phyloP scores from a whole-genome alignment of 2,329 filamentous ascomycete genomes.

The Emydomyces testavorans region DNA sequence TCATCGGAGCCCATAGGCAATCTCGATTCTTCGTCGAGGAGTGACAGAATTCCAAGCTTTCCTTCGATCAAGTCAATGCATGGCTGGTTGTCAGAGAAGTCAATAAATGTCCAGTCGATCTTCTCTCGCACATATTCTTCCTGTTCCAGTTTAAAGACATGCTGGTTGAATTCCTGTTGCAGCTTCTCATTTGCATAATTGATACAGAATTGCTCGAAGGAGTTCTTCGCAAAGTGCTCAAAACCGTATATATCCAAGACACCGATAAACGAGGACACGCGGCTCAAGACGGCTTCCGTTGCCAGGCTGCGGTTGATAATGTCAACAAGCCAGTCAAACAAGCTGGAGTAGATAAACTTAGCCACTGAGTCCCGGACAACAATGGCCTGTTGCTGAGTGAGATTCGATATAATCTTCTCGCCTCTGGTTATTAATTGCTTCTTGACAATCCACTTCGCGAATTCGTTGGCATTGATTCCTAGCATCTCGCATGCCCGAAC shows the following conservation, averaged over 20 bases:
- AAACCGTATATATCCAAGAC: conserved; percentile 99
- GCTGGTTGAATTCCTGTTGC: conserved; percentile 97
- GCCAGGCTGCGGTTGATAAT: conserved; percentile 86
- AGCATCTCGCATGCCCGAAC: conserved; percentile 72
- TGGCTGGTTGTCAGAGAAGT: conserved; percentile 97
- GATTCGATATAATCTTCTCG: conserved; percentile 93
- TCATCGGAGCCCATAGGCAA: conserved; percentile 96
- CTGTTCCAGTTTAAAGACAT: conserved; percentile 97
- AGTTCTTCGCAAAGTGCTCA: conserved; percentile 98
- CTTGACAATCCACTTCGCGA: conserved; percentile 97
- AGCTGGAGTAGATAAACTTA: conserved; percentile 95
- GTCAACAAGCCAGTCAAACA: conserved; percentile 99
- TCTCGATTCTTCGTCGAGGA: conserved; percentile 91
- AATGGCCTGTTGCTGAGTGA: conserved; percentile 83
- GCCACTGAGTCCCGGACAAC: conserved; percentile 95
- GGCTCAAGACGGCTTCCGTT: conserved; percentile 70
- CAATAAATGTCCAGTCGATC: conserved; percentile 99
- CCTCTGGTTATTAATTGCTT: conserved; percentile 94
- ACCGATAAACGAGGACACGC: conserved; percentile 85
- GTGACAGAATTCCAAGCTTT: conserved; percentile 81
- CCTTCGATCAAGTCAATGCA: conserved; percentile 98
- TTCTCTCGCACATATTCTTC: conserved; percentile 93
- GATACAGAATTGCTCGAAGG: conserved; percentile 99
- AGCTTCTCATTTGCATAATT: conserved; percentile 99
- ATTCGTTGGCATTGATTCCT: conserved; percentile 73